Conservation (phyloP, 2,329 filamentous ascomycete genomes). For the Drechslerella dactyloides region DNA sequence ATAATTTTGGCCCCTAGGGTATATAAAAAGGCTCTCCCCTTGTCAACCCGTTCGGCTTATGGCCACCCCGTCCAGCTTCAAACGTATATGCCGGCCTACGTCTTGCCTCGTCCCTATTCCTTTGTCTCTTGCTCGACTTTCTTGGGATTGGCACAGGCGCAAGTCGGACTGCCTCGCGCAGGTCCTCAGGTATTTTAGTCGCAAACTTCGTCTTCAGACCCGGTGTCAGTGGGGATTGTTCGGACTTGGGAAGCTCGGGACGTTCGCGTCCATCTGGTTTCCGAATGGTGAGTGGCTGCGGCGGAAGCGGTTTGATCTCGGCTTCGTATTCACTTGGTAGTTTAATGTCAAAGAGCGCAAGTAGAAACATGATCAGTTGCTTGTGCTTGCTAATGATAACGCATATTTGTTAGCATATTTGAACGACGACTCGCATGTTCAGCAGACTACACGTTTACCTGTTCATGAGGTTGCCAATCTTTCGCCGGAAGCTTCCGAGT, state of each 20-base stretch:
- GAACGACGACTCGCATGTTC: neutral
- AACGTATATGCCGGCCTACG: neutral
- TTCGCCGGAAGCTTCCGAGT: conserved; percentile 24
- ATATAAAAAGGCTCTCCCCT: conserved; percentile 16
- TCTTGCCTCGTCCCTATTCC: neutral
- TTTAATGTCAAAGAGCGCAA: conserved; percentile 27
- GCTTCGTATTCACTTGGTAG: conserved; percentile 16
- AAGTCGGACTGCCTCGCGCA: conserved; percentile 11
- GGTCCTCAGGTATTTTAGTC: conserved; percentile 12
- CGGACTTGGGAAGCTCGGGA: neutral
- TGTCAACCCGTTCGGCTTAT: conserved; percentile 7
- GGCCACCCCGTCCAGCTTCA: neutral
- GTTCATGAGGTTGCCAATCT: conserved; percentile 18
- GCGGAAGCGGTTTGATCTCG: conserved; percentile 25
- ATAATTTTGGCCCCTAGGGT: neutral
- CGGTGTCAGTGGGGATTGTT: conserved; percentile 13
- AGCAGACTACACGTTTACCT: conserved; percentile 2
- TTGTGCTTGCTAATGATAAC: conserved; percentile 9
- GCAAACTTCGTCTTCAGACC: conserved; percentile 25
- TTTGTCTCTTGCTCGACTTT: conserved; percentile 22
- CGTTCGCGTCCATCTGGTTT: neutral
- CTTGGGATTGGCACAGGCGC: conserved; percentile 21
- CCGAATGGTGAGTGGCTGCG: conserved; percentile 19
- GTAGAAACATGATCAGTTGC: conserved; percentile 17
- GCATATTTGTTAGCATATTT: no score